These are phyloP conservation scores for Adansonia rubrostipa DNA, from an alignment of 441 rosid species.

Conservation along the genomic window DNA sequence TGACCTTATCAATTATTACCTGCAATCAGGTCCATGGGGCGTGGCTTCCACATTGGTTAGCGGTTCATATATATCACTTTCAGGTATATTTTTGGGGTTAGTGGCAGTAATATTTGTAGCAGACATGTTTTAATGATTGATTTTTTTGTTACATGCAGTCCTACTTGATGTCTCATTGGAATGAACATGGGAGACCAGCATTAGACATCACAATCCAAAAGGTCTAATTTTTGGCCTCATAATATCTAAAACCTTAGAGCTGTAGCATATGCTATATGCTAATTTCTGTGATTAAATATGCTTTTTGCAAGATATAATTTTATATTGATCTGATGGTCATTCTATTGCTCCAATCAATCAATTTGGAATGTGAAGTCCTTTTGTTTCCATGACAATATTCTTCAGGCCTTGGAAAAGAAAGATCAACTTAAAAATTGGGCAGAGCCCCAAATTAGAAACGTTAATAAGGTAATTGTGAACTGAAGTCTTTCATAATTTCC, in stretches of 20 bases:
- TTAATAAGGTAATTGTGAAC: constrained; percentile 36
- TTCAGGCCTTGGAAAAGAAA: constrained; percentile 36
- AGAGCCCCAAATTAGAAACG: constrained; percentile 37
- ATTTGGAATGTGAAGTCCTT: not conserved
- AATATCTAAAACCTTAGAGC: not conserved
- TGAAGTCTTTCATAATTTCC: not conserved
- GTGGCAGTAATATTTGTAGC: constrained; percentile 27
- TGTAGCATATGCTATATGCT: not conserved
- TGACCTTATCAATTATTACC: not conserved
- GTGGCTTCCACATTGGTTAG: constrained; percentile 32
- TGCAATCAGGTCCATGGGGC: constrained; percentile 25
- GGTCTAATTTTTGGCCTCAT: constrained; percentile 34
- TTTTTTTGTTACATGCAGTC: constrained; percentile 33
- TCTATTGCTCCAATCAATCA: not conserved
- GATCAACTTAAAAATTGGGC: constrained; percentile 40
- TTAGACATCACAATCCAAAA: constrained; percentile 36
- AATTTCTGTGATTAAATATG: not conserved
- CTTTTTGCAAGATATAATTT: not conserved
- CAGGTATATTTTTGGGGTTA: constrained; percentile 31
- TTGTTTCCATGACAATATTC: constrained; percentile 3
- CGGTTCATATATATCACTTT: constrained; percentile 25
- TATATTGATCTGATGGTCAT: not conserved
- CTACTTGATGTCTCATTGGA: constrained; percentile 37
- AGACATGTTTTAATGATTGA: constrained; percentile 8
- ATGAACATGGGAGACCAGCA: constrained; percentile 40